phyloP scores from a whole-genome alignment of 139 green algal species.

The Chlorella sp. region DNA sequence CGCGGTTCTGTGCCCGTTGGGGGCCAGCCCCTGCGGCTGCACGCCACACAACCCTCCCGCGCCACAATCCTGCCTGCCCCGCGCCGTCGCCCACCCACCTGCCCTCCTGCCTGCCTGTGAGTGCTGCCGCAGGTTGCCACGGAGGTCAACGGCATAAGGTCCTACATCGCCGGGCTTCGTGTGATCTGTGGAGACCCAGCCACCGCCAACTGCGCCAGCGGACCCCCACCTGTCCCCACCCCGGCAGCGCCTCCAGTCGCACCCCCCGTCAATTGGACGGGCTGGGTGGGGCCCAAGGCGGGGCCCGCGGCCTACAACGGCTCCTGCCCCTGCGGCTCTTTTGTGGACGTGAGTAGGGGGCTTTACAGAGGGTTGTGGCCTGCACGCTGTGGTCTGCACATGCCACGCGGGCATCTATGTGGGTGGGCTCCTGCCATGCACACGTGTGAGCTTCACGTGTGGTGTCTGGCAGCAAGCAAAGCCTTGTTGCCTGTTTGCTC shows the following conservation, averaged over 20 bases:
- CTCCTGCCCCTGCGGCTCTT: neutral
- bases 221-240: neutral
- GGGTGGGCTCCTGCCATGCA: no score
- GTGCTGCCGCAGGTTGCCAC: conserved; percentile 1
- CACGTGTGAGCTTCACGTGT: no score
- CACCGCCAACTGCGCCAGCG: neutral
- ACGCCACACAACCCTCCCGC: no score
- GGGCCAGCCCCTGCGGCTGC: no score
- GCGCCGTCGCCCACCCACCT: neutral
- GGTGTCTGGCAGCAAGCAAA: no score
- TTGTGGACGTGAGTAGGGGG: neutral
- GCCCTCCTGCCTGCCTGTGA: no score
- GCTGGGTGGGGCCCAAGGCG: neutral
- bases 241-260: neutral
- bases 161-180: neutral
- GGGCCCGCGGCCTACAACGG: neutral
- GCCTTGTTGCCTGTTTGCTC: no score
- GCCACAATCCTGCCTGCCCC: neutral
- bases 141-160: neutral
- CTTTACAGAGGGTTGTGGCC: no score
- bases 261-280: neutral
- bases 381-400: no score
- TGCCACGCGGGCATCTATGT: no score
- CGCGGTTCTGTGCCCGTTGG: no score
- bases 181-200: neutral